Evolutionary conservation across 1,139 yeast genomes (phyloP).

Genomic region (Lodderomyces elongisporus): DNA sequence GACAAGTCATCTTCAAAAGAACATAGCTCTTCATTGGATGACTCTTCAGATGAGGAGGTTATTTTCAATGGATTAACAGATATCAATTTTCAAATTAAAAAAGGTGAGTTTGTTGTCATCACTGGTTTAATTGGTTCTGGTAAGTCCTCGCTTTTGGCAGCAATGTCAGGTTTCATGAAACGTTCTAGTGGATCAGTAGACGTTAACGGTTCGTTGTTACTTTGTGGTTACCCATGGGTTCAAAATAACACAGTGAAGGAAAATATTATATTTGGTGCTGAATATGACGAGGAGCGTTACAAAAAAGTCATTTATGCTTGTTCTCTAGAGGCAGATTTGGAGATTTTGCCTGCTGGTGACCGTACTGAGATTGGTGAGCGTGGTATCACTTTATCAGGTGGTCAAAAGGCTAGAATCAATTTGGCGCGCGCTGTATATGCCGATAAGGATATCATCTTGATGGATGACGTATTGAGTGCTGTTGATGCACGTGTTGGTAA

Average conservation of each 20-base stretch:
- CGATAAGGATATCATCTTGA: conserved; percentile 31
- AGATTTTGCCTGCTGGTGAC: conserved; percentile 40
- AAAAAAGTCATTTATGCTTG: conserved; percentile 30
- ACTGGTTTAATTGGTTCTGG: conserved; percentile 75
- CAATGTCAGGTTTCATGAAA: conserved; percentile 53
- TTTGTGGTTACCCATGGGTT: conserved; percentile 52
- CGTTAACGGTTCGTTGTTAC: conserved; percentile 34
- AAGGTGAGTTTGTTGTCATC: conserved; percentile 63
- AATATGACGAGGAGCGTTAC: conserved; percentile 23
- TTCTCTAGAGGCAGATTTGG: conserved; percentile 33
- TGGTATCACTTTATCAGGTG: conserved; percentile 47
- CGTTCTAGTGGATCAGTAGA: conserved; percentile 34
- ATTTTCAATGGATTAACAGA: conserved; percentile 14
- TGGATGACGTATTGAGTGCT: conserved; percentile 47
- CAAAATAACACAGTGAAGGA: conserved; percentile 41
- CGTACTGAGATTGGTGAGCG: conserved; percentile 45
- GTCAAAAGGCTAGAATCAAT: conserved; percentile 45
- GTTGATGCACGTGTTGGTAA: conserved; percentile 49
- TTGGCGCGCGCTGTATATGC: conserved; percentile 45
- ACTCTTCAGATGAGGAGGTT: conserved; percentile 8
- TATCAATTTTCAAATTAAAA: conserved; percentile 17
- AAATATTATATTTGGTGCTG: conserved; percentile 32
- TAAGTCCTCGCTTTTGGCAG: conserved; percentile 56
- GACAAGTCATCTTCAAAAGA: conserved; percentile 9
- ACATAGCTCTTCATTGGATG: conserved; percentile 3